Evolutionary conservation across 1,284 basidiomycete species (phyloP), one percentile per base, ranked within the genome.

Genomic region (Rhodotorula sp.): DNA sequence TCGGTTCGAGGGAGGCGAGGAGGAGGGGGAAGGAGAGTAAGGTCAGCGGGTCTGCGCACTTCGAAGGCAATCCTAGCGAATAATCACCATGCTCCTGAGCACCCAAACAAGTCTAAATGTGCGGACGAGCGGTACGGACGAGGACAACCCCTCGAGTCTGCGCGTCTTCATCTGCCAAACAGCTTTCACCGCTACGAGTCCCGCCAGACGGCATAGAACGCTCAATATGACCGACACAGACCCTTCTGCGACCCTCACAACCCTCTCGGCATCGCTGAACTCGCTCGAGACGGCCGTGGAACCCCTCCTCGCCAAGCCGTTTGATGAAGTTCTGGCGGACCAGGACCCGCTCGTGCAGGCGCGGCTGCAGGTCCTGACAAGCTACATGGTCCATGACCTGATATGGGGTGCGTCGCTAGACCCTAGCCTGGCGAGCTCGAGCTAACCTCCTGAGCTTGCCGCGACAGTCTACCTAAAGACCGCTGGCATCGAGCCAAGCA

Each of bases 311-410:
- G 47, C 55, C 4, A 56, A 60, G 22, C 62, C 69, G 30, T 67
- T 74, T 32, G 47, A 61, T 20, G 54, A 70, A 27, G 51, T 44
- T 4, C 49, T 68, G 34, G 30, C 65, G 36, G 27, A 54, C 9
- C 22, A 49, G 27, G 86, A 89, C 68, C 85, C 86, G 5, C 83
- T 91, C n/a, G 87, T 90, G 72, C 88, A 90, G 76, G 90, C 89
- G 36, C 90, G 90, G 78, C 79, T 91, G 13, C 88, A 91, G 71
- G 86, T 88, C 10, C 82, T 86, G 47, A 78, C 91, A 39, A 88
- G 89, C 19, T 91, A 92, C 79, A 82, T 90, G n/a, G 83, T 89
- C 6, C 90, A 92, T 75, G 90, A 91, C 79, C 83, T 92, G 24
- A 82, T 90, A n/a, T 91, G 90, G 81, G 88, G 90, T 90, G 72